Percentiles rank a stretch among this genome's conserved stretches.
Evolutionary conservation across 768 basidiomycete genomes (phyloP).

Genomic region (Pisolithus albus): DNA sequence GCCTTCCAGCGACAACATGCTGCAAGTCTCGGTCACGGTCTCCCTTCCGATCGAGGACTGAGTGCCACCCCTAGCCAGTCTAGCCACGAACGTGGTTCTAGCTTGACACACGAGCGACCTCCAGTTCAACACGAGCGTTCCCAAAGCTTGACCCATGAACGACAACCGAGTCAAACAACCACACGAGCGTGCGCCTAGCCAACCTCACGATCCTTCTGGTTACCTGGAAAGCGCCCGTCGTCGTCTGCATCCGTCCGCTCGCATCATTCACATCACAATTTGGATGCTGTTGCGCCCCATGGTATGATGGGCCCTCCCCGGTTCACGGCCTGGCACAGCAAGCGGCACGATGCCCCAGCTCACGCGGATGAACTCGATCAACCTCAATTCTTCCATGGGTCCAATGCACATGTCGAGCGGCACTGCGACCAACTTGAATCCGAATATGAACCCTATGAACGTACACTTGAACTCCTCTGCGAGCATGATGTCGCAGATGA

Average conservation of each 20-base stretch:
- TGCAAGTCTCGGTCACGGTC: slow-evolving; percentile 7
- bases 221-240: slow-evolving; percentile 19
- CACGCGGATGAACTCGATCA: slow-evolving; percentile 23
- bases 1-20: slow-evolving; percentile 23
- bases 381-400: slow-evolving; percentile 16
- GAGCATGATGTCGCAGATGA: slow-evolving; percentile 11
- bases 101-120: slow-evolving; percentile 18
- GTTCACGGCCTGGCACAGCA: slow-evolving; percentile 23
- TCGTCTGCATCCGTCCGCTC: slow-evolving; percentile 25
- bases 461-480: slow-evolving; percentile 6
- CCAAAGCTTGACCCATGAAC: slow-evolving; percentile 12
- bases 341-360: slow-evolving; percentile 13
- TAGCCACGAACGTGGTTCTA: slow-evolving; percentile 16
- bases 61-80: slow-evolving; percentile 13
- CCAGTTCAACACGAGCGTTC: slow-evolving; percentile 18
- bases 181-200: slow-evolving; percentile 17
- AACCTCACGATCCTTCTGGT: slow-evolving; percentile 16
- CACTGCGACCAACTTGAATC: slow-evolving; percentile 6
- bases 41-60: slow-evolving; percentile 11
- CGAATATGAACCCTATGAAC: slow-evolving; percentile 8
- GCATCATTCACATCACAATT: slow-evolving; percentile 19
- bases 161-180: slow-evolving; percentile 18
- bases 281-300: slow-evolving; percentile 12
- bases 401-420: slow-evolving; percentile 3
- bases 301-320: slow-evolving; percentile 19